Percentiles rank a stretch among this genome's conserved stretches.
These are phyloP conservation scores for Beauveria caledonica DNA, from an alignment of 2,329 filamentous ascomycete species.

Conservation along the genomic window DNA sequence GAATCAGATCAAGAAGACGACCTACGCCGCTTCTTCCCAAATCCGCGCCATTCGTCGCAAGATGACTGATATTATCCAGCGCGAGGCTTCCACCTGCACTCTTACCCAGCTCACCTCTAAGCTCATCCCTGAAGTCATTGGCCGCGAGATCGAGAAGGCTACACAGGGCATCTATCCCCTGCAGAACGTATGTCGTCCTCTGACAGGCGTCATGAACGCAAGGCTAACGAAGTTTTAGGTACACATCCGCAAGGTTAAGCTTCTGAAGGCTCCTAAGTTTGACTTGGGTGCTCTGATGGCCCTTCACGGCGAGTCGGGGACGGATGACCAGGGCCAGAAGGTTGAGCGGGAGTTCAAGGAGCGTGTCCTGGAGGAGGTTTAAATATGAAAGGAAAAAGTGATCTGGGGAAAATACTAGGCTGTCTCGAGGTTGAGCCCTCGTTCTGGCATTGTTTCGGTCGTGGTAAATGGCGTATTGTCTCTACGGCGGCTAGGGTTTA, in stretches of 20 bases:
- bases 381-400: conserved; percentile 37
- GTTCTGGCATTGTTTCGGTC: conserved; percentile 33
- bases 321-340: conserved; percentile 96
- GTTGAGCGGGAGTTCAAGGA: conserved; percentile 99
- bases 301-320: conserved; percentile 94
- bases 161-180: conserved; percentile 99
- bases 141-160: conserved; percentile 98
- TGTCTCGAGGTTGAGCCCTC: not conserved
- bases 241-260: conserved; percentile 99
- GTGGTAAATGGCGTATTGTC: conserved; percentile 37
- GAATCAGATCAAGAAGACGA: conserved; percentile 99
- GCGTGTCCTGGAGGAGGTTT: conserved; percentile 87
- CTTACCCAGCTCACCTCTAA: conserved; percentile 95
- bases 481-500: conserved; percentile 32
- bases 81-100: conserved; percentile 90
- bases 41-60: conserved; percentile 98
- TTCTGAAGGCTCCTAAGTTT: conserved; percentile 98
- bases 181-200: conserved; percentile 71
- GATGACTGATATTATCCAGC: conserved; percentile 99
- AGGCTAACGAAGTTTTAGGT: conserved; percentile 50
- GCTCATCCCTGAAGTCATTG: conserved; percentile 98
- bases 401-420: conserved; percentile 12
- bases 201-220: not conserved
- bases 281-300: conserved; percentile 92
- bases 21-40: conserved; percentile 93